These are phyloP conservation scores for Hypoxylon sp. DNA, from an alignment of 2,329 filamentous ascomycete genomes.

Conservation along the genomic window DNA sequence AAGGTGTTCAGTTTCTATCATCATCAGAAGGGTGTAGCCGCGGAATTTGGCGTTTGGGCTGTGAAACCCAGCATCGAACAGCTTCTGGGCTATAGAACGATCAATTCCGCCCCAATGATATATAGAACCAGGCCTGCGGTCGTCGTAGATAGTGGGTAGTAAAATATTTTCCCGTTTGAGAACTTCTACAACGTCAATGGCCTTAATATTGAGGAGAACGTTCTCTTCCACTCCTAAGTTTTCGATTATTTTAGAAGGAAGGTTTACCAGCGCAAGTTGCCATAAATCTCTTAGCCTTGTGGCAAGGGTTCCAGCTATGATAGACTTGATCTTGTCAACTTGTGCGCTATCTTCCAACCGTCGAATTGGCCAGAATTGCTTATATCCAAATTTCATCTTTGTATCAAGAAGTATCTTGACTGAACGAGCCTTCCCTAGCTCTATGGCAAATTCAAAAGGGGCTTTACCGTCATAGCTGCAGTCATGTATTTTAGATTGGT, in stretches of 20 bases:
- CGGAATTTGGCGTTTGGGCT: background rate
- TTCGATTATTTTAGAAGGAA: background rate
- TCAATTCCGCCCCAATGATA: background rate
- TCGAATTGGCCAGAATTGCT: background rate
- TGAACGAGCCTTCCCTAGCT: background rate
- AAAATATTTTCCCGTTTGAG: background rate
- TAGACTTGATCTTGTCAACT: background rate
- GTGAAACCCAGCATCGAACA: constrained; percentile 23
- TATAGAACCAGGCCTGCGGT: background rate
- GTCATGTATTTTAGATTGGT: constrained; percentile 16
- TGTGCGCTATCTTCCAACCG: background rate
- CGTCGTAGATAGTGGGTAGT: background rate
- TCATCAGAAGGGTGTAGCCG: constrained; percentile 3
- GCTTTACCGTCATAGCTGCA: fast-evolving
- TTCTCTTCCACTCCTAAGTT: background rate
- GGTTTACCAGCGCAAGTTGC: background rate
- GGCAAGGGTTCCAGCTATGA: background rate
- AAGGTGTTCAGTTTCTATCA: too few relatives aligned
- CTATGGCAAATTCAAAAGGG: constrained; percentile 3
- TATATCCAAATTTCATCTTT: background rate
- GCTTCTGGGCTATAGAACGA: background rate
- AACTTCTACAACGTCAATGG: background rate
- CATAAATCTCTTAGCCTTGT: background rate
- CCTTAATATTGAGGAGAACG: background rate
- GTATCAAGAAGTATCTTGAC: background rate